A percentile compares a stretch with the other conserved stretches of the same genome.
These are phyloP conservation scores for Pseudomicrostroma phylloplanum DNA, from an alignment of 1,284 basidiomycete genomes.

Conservation along the genomic window DNA sequence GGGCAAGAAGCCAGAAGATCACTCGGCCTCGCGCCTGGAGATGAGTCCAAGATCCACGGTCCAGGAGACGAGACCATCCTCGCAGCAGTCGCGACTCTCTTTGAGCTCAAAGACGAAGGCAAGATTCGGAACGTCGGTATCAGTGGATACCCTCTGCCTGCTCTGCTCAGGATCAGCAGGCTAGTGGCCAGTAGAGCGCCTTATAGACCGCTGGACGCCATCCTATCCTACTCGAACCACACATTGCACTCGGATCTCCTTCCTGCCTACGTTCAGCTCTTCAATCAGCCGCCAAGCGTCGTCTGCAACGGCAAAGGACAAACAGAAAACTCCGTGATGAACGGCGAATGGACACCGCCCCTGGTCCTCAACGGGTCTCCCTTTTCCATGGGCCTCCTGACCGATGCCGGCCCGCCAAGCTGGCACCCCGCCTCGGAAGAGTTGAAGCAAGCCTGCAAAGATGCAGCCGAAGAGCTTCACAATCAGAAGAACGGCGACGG, in stretches of 20 bases:
- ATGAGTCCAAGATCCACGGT: conserved; percentile 62
- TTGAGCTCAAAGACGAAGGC: conserved; percentile 70
- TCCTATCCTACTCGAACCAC: conserved; percentile 46
- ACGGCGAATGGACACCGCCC: conserved; percentile 33
- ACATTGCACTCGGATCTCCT: conserved; percentile 44
- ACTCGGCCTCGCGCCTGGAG: conserved; percentile 49
- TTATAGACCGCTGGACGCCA: conserved; percentile 48
- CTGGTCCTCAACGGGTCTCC: conserved; percentile 81
- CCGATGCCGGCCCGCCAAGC: conserved; percentile 59
- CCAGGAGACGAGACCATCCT: conserved; percentile 74
- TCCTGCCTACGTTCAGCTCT: conserved; percentile 27
- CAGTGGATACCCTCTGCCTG: conserved; percentile 82
- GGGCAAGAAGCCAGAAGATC: conserved; percentile 1
- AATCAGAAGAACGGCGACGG: conserved; percentile 7
- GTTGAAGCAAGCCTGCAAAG: conserved; percentile 54
- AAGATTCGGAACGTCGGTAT: conserved; percentile 75
- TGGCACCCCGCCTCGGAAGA: conserved; percentile 78
- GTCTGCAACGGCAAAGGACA: not conserved
- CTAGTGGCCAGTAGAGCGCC: conserved; percentile 56
- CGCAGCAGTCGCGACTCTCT: conserved; percentile 66
- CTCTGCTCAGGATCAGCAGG: conserved; percentile 73
- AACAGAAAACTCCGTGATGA: not conserved
- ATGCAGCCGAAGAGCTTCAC: conserved; percentile 20
- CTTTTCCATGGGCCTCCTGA: conserved; percentile 83
- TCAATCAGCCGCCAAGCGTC: conserved; percentile 21